Percentiles rank a stretch among this genome's conserved stretches.
These are phyloP conservation scores for Backusella sp. DNA, from an alignment of 192 early-diverging fungal species.

Conservation along the genomic window DNA sequence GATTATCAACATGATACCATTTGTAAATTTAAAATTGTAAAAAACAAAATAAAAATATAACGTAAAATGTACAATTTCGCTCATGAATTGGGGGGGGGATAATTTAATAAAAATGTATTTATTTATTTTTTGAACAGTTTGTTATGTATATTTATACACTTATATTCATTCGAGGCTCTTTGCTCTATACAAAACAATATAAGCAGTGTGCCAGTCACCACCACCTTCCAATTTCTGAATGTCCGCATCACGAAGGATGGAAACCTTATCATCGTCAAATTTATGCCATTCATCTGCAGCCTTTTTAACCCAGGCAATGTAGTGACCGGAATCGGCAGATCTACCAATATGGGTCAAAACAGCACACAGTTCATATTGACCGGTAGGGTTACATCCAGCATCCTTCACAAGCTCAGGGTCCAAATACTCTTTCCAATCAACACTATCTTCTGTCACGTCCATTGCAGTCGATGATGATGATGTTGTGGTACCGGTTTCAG, in stretches of 20 bases:
- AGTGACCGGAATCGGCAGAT: slow-evolving; percentile 90
- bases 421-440: slow-evolving; percentile 48
- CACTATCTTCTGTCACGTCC: slow-evolving; percentile 12
- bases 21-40: neutral
- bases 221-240: slow-evolving; percentile 91
- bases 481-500: slow-evolving; percentile 10
- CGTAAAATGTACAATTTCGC: neutral
- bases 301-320: slow-evolving; percentile 94
- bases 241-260: slow-evolving; percentile 79
- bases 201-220: slow-evolving; percentile 85
- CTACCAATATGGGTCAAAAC: slow-evolving; percentile 96
- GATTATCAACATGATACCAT: neutral
- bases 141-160: no score
- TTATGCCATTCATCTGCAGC: slow-evolving; percentile 74
- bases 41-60: neutral
- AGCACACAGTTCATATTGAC: slow-evolving; percentile 89
- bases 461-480: slow-evolving; percentile 11
- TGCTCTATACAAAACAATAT: slow-evolving; percentile 85
- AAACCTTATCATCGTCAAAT: slow-evolving; percentile 96
- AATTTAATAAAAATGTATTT: neutral
- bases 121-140: neutral
- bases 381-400: slow-evolving; percentile 81
- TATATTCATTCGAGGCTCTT: slow-evolving; percentile 54
- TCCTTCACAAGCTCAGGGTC: slow-evolving; percentile 75
- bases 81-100: neutral